Base-by-base conservation (phyloP, 805 yeast genomes). In the Starmera pachycereana region DNA sequence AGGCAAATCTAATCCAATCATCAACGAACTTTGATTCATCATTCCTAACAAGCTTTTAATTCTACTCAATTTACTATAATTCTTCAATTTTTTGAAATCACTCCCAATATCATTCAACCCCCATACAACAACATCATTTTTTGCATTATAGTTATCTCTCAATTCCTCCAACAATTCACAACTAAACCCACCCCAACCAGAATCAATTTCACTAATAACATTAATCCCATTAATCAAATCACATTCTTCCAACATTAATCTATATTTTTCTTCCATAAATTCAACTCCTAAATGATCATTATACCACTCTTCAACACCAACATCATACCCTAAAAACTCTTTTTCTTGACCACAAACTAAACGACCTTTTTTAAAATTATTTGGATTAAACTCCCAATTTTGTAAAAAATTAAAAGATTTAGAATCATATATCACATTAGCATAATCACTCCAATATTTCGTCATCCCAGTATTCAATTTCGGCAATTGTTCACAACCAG, bases 141-240 rank as follows among this genome's bases (percentile, higher is more conserved):
- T 77, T 2, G 79, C 70, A 12, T 79, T 63, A 49, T 72, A 80
- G 50, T 85, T 94, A 54, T 89, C 96, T 40, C 74, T 66, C 14
- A 88, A 38, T 8, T 68, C 71, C n/a, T 61, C 50, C 19, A 88
- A 42, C 45, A 78, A 47, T 36, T 68, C 66, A 33, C 61, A 56
- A 5, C 84, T 58, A 49, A 83, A 76, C 0, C 95, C 95, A 37
- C 87, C 81, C 97, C 97, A 90, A 0, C 81, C 83, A 18, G 76
- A 68, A 53, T 85, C 95, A 4, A 80, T 48, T 39, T 88, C 96
- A 0, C 82, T 72, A 3, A 79, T 52, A 0, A 85, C 37, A 48
- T 82, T 83, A 9, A 92, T 42, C 1, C 96, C 96, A 40, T 71
- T 74, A 14, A 89, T 53, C 25, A 65, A 58, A 56, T 92, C 97